phyloP scores from a whole-genome alignment of 2,329 filamentous ascomycete species.

The Pseudogymnoascus sp. region DNA sequence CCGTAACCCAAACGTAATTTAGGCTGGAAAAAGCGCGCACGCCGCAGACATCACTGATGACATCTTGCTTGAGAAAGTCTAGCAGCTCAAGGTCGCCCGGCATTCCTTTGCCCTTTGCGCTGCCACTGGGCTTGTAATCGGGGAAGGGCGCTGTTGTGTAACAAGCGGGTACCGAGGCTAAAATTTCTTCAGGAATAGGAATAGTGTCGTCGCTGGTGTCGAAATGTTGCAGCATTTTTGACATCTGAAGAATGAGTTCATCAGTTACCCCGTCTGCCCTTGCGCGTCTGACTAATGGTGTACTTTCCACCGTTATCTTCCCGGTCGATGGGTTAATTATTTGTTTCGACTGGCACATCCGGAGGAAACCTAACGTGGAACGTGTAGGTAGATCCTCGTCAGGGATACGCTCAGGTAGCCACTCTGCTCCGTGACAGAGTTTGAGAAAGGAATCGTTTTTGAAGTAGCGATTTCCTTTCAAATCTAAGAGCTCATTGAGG shows the following conservation, averaged over 20 bases:
- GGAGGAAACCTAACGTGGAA: constrained; percentile 24
- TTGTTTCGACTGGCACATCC: constrained; percentile 25
- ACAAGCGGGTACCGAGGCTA: background rate
- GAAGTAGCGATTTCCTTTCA: constrained; percentile 27
- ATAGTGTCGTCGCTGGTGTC: background rate
- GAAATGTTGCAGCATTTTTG: background rate
- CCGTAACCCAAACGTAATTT: constrained; percentile 30
- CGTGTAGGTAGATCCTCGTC: constrained; percentile 26
- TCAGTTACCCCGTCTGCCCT: constrained; percentile 16
- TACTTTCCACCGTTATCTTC: constrained; percentile 24
- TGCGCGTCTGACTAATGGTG: constrained; percentile 23
- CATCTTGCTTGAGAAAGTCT: constrained; percentile 23
- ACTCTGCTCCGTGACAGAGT: constrained; percentile 28
- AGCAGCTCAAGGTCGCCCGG: constrained; percentile 16
- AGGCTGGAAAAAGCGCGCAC: constrained; percentile 26
- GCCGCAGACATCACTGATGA: constrained; percentile 27
- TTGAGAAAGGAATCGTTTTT: constrained; percentile 29
- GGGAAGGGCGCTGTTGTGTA: background rate
- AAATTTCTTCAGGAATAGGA: background rate
- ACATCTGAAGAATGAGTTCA: background rate
- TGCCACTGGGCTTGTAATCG: background rate
- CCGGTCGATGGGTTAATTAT: constrained; percentile 26
- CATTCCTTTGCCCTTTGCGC: background rate
- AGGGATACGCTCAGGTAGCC: constrained; percentile 32
- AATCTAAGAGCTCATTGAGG: constrained; percentile 19